Percentiles rank a stretch among this genome's conserved stretches.
These are phyloP conservation scores for Yamadazyma dendronema DNA, from an alignment of 1,139 yeast genomes.

Conservation along the genomic window DNA sequence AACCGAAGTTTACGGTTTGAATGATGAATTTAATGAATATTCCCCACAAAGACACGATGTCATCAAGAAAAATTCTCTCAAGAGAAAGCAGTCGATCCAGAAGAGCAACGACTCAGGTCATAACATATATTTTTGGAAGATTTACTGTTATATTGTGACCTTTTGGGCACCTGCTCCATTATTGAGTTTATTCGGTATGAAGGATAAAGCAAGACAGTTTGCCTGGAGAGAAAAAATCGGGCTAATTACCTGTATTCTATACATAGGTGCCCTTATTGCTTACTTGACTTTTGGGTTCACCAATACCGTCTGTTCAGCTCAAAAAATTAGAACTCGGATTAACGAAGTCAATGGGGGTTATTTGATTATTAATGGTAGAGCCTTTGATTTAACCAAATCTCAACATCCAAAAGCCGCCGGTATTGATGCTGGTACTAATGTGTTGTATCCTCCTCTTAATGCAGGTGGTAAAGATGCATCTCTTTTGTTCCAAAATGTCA, in stretches of 20 bases:
- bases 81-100: constrained; percentile 9
- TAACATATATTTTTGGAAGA: constrained; percentile 68
- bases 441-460: constrained; percentile 77
- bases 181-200: constrained; percentile 71
- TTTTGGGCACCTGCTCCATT: constrained; percentile 90
- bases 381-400: constrained; percentile 69
- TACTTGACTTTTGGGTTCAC: constrained; percentile 92
- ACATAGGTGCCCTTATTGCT: constrained; percentile 77
- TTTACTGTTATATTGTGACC: constrained; percentile 76
- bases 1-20: constrained; percentile 56
- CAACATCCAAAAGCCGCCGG: constrained; percentile 83
- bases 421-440: constrained; percentile 60
- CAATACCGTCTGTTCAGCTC: constrained; percentile 67
- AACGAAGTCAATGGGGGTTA: constrained; percentile 59
- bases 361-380: constrained; percentile 77
- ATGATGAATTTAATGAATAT: constrained; percentile 49
- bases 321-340: constrained; percentile 52
- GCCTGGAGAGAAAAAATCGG: constrained; percentile 98
- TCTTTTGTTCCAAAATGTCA: constrained; percentile 89
- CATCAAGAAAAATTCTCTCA: constrained; percentile 15
- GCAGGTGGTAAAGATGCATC: constrained; percentile 93
- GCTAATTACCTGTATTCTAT: constrained; percentile 68
- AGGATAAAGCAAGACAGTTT: constrained; percentile 75
- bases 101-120: constrained; percentile 17
- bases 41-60: constrained; percentile 30